phyloP scores from a whole-genome alignment of 192 early-diverging fungal genomes.

The Mortierella claussenii region DNA sequence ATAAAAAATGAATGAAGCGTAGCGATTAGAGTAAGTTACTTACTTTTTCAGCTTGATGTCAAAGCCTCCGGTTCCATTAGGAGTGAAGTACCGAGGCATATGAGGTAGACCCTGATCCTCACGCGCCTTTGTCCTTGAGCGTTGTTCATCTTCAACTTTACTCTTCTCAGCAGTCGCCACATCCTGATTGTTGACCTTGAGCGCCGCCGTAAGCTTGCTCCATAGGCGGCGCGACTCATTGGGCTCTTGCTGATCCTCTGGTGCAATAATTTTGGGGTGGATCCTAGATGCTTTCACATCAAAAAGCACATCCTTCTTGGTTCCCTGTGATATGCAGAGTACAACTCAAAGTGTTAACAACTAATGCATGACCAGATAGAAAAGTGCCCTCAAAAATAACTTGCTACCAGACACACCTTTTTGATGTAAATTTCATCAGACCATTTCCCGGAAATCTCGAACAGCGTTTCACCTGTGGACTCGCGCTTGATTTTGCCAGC shows the following conservation, averaged over 20 bases:
- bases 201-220: slow-evolving; percentile 78
- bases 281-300: slow-evolving; percentile 75
- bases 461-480: slow-evolving; percentile 78
- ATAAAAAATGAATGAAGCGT: background rate
- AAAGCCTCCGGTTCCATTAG: slow-evolving; percentile 47
- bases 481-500: slow-evolving; percentile 83
- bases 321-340: slow-evolving; percentile 29
- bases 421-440: slow-evolving; percentile 74
- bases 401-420: no score
- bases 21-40: background rate
- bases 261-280: slow-evolving; percentile 75
- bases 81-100: slow-evolving; percentile 72
- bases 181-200: slow-evolving; percentile 71
- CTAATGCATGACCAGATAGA: background rate
- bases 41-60: slow-evolving; percentile 58
- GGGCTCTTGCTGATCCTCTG: slow-evolving; percentile 75
- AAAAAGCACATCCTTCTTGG: slow-evolving; percentile 72
- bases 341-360: background rate
- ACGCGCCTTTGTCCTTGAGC: slow-evolving; percentile 63
- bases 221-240: slow-evolving; percentile 88
- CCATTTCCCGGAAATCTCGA: slow-evolving; percentile 93
- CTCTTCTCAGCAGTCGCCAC: slow-evolving; percentile 76
- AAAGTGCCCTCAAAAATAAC: background rate
- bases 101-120: slow-evolving; percentile 65
- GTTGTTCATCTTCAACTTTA: slow-evolving; percentile 79